Evolutionary conservation across 352 stramenopile genomes (phyloP).

Genomic region (Blastocystis sp.): DNA sequence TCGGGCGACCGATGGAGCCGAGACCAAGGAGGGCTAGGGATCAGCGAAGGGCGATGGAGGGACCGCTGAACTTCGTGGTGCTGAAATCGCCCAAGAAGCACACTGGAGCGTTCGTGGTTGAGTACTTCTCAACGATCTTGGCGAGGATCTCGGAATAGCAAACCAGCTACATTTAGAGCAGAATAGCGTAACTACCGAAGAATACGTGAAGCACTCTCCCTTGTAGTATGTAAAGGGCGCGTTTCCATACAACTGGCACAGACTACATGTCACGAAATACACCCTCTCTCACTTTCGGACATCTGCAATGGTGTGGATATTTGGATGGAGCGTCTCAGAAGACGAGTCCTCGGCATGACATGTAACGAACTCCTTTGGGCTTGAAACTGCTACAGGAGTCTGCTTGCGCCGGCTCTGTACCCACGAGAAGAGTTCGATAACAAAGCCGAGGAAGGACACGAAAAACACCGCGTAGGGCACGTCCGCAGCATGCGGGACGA

Average conservation of each 20-base stretch:
- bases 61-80: slow-evolving; percentile 40
- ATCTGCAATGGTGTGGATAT: slow-evolving; percentile 73
- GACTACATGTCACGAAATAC: background rate
- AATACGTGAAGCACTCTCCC: slow-evolving; percentile 23
- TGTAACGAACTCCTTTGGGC: background rate
- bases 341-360: slow-evolving; percentile 13
- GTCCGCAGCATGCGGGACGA: too few species aligned
- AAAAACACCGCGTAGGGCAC: too few species aligned
- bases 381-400: too few species aligned
- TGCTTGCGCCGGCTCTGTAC: too few species aligned
- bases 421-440: too few species aligned
- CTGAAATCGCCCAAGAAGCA: slow-evolving; percentile 59
- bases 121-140: slow-evolving; percentile 34
- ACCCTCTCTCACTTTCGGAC: slow-evolving; percentile 72
- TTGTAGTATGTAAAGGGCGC: background rate
- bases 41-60: background rate
- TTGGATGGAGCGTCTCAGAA: slow-evolving; percentile 45
- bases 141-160: slow-evolving; percentile 18
- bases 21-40: slow-evolving; percentile 39
- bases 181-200: background rate
- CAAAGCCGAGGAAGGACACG: too few species aligned
- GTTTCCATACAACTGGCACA: slow-evolving; percentile 5
- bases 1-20: slow-evolving; percentile 6
- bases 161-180: background rate
- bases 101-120: slow-evolving; percentile 23